Evolutionary conservation across 2,329 filamentous ascomycete genomes (phyloP).

Genomic region (Fusarium anthophilum): DNA sequence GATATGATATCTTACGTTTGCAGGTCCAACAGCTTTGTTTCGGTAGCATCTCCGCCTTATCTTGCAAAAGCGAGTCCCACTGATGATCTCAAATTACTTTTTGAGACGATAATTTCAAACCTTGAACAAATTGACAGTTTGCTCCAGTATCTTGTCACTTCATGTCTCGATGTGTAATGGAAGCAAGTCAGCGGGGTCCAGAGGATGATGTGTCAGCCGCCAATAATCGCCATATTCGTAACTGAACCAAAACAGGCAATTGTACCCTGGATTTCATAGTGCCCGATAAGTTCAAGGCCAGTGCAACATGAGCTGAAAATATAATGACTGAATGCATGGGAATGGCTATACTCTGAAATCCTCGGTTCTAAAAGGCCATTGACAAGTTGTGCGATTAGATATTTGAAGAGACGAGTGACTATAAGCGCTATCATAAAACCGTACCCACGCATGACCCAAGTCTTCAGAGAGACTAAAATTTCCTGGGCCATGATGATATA

Average conservation of each 20-base stretch:
- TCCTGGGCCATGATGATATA: rapidly evolving
- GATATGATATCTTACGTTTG: not conserved
- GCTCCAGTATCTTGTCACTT: not conserved
- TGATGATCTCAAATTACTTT: not conserved
- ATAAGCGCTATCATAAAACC: not conserved
- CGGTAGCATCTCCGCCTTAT: not conserved
- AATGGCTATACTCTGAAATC: not conserved
- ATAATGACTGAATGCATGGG: not conserved
- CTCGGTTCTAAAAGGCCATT: not conserved
- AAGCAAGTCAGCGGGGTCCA: not conserved
- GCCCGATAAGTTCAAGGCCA: no score
- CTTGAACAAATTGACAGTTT: rapidly evolving
- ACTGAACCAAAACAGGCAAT: not conserved
- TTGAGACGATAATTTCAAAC: not conserved
- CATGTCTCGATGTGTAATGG: not conserved
- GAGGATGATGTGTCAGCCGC: not conserved
- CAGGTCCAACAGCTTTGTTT: not conserved
- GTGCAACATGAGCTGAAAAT: no score
- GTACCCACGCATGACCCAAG: not conserved
- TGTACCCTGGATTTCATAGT: not conserved
- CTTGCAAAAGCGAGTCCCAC: no score
- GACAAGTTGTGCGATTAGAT: not conserved
- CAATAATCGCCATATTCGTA: not conserved
- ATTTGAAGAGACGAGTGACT: not conserved
- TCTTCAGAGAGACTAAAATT: rapidly evolving